Percentiles rank a stretch among this genome's conserved stretches.
phyloP scores from a whole-genome alignment of 129 eudicot genomes.

The Tagetes patula region DNA sequence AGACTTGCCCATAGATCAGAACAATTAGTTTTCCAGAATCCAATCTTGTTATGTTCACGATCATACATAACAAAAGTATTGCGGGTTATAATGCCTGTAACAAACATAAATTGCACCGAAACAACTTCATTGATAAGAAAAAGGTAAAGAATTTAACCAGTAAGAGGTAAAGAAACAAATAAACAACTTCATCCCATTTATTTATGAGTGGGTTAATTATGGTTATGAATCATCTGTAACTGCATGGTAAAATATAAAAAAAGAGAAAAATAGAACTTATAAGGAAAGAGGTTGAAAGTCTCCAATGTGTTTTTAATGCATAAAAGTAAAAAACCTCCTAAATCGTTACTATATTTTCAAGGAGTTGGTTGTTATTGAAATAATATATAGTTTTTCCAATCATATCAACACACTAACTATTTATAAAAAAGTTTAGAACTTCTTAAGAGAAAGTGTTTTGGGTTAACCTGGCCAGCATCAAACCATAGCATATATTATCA shows the following conservation, averaged over 20 bases:
- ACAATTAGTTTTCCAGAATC: conserved; percentile 99
- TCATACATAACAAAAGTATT: conserved; percentile 93
- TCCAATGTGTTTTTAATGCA: neutral
- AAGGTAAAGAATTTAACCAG: neutral
- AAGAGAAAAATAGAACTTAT: neutral
- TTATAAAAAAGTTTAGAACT: neutral
- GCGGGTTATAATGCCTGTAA: conserved; percentile 79
- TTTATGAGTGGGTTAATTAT: neutral
- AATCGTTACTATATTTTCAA: neutral
- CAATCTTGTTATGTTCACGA: conserved; percentile 83
- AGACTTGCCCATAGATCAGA: conserved; percentile 92
- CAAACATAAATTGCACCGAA: conserved; percentile 16
- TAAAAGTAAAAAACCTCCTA: neutral
- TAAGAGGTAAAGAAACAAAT: neutral
- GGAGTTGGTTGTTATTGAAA: neutral
- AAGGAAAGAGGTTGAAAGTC: neutral
- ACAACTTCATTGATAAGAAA: neutral
- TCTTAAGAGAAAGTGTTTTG: neutral
- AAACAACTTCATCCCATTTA: neutral
- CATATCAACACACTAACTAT: neutral
- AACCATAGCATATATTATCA: neutral
- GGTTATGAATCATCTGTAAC: neutral
- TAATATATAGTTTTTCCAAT: neutral
- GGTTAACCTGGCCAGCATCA: neutral
- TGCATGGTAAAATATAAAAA: neutral